Conservation (phyloP, 495 filamentous ascomycete genomes). For the Penicillium desertorum region DNA sequence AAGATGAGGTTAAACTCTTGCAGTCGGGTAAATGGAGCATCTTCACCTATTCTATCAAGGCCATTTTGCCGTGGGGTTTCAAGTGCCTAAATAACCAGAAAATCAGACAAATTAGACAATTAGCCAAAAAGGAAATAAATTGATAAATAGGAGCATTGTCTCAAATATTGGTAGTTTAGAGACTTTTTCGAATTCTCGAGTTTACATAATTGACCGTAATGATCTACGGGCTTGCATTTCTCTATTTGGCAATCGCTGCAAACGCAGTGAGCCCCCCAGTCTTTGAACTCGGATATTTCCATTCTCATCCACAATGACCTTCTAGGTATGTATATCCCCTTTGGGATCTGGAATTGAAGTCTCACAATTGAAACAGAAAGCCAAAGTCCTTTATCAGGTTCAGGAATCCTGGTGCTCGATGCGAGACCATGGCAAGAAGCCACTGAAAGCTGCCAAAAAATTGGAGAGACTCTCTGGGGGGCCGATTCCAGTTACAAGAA, state of each 20-base stretch:
- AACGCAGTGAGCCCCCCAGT: constrained; percentile 15
- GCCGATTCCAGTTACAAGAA: neutral
- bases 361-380: constrained; percentile 12
- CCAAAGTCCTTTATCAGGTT: constrained; percentile 18
- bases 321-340: constrained; percentile 8
- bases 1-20: neutral
- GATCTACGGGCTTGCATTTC: neutral
- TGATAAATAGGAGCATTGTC: neutral
- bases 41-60: neutral
- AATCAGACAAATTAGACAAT: neutral
- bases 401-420: constrained; percentile 23
- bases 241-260: constrained; percentile 10
- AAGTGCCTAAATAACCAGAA: constrained; percentile 9
- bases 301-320: constrained; percentile 30
- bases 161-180: neutral
- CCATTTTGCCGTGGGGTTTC: constrained; percentile 21
- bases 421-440: constrained; percentile 21
- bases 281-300: constrained; percentile 21
- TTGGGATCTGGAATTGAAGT: neutral
- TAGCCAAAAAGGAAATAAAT: neutral
- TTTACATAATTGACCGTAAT: constrained; percentile 1
- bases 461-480: constrained; percentile 22
- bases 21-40: constrained; percentile 14
- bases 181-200: too few relatives aligned
- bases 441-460: constrained; percentile 15